Evolutionary conservation across 2,329 filamentous ascomycete genomes (phyloP), one percentile per base, ranked within the genome.

Genomic region (Microcyclosporella mali): DNA sequence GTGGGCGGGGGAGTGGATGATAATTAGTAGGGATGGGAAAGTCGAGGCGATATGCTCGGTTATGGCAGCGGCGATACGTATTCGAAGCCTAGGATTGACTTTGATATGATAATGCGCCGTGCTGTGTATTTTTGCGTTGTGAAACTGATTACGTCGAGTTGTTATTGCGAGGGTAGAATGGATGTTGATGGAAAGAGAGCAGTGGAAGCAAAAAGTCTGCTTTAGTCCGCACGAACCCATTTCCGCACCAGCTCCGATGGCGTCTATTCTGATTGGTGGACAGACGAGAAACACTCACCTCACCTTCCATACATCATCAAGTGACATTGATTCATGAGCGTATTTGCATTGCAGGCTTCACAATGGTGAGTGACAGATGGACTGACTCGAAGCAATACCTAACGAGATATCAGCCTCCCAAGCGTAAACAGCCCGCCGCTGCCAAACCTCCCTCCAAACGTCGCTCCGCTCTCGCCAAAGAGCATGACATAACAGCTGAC

Each of bases 391-490:
- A 11, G 33, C 33, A 15, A 6, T 9, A 3, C 16, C 33, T 34
- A 8, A 16, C 6, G 10, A 6, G 7, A 3, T 25, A 8, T 33
- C 34, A 59, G 58, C 46, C 58, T 43, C 57, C 57, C 21, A 61
- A 61, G 43, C 58, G 58, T 39, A 62, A 60, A 45, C 52, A 56
- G 40, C 51, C 56, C 17, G 49, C 55, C 16, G 45, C 51, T 14
- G 30, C 52, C 39, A 56, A 56, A 47, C 39, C 54, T 10, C 58
- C 69, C 25, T 65, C 70, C 61, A 68, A 72, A 42, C 84, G 85
- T 50, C 81, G 80, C 59, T 94, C 89, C 46, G 94, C 88, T 65
- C 85, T 95, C 56, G 90, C 90, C 21, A 90, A 89, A 68, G 88
- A 95, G 61, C 82, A 95, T 74, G 83, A 88, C 64, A 80, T 97